Evolutionary conservation across 1,139 yeast species (phyloP).

Genomic region (Arxiozyma slooffiae): DNA sequence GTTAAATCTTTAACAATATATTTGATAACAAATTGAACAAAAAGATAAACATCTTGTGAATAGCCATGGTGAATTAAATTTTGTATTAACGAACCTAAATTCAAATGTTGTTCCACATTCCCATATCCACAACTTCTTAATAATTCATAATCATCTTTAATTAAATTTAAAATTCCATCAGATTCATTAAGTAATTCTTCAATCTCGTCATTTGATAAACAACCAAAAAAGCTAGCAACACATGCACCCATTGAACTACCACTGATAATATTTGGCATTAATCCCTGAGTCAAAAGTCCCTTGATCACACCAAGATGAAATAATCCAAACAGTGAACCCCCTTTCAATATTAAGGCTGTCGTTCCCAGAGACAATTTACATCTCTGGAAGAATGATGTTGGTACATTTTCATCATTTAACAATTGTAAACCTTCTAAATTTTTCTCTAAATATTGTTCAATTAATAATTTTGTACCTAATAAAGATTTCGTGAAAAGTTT

Average conservation of each 20-base stretch:
- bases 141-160: conserved; percentile 26
- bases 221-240: conserved; percentile 77
- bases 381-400: conserved; percentile 79
- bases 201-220: conserved; percentile 39
- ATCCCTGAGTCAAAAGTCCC: conserved; percentile 60
- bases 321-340: conserved; percentile 87
- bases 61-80: conserved; percentile 65
- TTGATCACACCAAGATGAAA: conserved; percentile 90
- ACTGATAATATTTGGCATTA: conserved; percentile 78
- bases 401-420: conserved; percentile 39
- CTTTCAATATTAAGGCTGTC: conserved; percentile 82
- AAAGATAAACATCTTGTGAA: conserved; percentile 73
- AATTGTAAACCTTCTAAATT: conserved; percentile 60
- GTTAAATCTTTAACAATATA: conserved; percentile 71
- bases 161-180: conserved; percentile 34
- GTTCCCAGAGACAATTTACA: conserved; percentile 84
- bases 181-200: conserved; percentile 21
- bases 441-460: conserved; percentile 77
- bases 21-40: conserved; percentile 66
- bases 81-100: conserved; percentile 58
- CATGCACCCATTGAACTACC: conserved; percentile 94
- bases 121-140: conserved; percentile 46
- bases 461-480: conserved; percentile 76
- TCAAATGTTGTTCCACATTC: conserved; percentile 48
- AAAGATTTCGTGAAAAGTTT: conserved; percentile 72